Percentiles rank a stretch among this genome's conserved stretches.
These are phyloP conservation scores for Myriosclerotinia duriaeana DNA, from an alignment of 2,329 filamentous ascomycete genomes.

Conservation along the genomic window DNA sequence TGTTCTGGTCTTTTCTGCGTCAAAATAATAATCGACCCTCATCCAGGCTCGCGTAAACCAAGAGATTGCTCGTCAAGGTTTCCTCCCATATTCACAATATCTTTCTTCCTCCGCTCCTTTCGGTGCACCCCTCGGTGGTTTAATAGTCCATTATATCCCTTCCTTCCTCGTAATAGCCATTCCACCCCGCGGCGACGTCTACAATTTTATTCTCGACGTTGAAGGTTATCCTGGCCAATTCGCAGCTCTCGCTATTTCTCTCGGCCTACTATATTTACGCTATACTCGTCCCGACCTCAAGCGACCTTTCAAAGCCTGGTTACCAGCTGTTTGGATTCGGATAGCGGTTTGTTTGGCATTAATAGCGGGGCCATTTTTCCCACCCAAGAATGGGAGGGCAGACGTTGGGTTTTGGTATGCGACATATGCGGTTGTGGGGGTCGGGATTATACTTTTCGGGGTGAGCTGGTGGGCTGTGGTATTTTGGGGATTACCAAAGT, in stretches of 20 bases:
- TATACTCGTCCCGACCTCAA: constrained; percentile 48
- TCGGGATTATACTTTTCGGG: constrained; percentile 54
- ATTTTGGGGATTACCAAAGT: constrained; percentile 59
- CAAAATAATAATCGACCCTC: constrained; percentile 11
- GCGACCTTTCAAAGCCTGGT: constrained; percentile 38
- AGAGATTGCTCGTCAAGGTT: constrained; percentile 50
- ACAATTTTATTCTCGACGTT: constrained; percentile 43
- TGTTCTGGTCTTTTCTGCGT: no score
- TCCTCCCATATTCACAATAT: constrained; percentile 46
- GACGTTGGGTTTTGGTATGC: constrained; percentile 52
- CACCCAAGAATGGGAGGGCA: constrained; percentile 44
- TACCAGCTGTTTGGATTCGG: constrained; percentile 38
- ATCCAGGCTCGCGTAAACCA: constrained; percentile 49
- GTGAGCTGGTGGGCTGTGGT: constrained; percentile 68
- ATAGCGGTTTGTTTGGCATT: constrained; percentile 38
- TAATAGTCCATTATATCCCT: constrained; percentile 61
- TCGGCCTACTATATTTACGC: constrained; percentile 50
- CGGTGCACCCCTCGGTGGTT: constrained; percentile 40
- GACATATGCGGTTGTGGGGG: constrained; percentile 54
- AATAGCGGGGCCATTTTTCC: constrained; percentile 43
- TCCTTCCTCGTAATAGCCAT: constrained; percentile 57
- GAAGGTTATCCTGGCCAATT: constrained; percentile 49
- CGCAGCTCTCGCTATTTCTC: constrained; percentile 38
- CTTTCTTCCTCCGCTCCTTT: constrained; percentile 37
- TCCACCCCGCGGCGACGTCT: constrained; percentile 46